Percentiles rank a stretch among this genome's conserved stretches.
Conservation (phyloP, 202 grass and related monocot species). For the Carex sylvatica region DNA sequence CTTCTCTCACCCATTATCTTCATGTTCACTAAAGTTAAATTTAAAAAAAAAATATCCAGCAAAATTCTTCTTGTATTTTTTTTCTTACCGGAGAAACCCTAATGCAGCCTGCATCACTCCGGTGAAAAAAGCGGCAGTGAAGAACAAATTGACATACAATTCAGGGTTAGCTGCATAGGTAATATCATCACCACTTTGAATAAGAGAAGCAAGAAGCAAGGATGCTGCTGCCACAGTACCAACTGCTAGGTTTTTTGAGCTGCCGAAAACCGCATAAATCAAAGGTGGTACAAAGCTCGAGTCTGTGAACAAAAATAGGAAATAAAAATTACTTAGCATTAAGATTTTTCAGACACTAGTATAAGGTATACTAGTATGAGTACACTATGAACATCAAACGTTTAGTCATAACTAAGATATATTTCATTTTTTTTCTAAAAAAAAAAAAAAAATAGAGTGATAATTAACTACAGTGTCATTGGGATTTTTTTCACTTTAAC, state of each 20-base stretch:
- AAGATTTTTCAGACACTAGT: neutral
- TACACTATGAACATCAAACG: neutral
- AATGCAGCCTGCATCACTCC: conserved; percentile 69
- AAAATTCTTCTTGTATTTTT: neutral
- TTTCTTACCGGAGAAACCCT: conserved; percentile 59
- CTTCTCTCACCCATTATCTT: neutral
- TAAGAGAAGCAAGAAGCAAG: conserved; percentile 60
- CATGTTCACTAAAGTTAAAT: neutral
- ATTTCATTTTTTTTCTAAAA: neutral
- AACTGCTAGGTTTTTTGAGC: conserved; percentile 83
- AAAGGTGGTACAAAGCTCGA: conserved; percentile 94
- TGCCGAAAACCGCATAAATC: conserved; percentile 85
- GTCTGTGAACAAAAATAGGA: conserved; percentile 34
- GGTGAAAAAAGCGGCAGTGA: conserved; percentile 89
- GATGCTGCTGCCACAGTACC: conserved; percentile 88
- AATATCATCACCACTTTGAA: conserved; percentile 38
- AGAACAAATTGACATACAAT: conserved; percentile 63
- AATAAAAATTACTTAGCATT: neutral
- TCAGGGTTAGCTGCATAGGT: conserved; percentile 35
- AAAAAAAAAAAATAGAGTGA: neutral
- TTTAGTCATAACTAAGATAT: neutral
- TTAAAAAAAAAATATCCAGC: neutral
- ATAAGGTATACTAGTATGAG: neutral
- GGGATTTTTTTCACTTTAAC: neutral
- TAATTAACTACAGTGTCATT: neutral